Percentiles rank a stretch among this genome's conserved stretches.
These are phyloP conservation scores for Solidago caesia DNA, from an alignment of 129 eudicot species.

Conservation along the genomic window DNA sequence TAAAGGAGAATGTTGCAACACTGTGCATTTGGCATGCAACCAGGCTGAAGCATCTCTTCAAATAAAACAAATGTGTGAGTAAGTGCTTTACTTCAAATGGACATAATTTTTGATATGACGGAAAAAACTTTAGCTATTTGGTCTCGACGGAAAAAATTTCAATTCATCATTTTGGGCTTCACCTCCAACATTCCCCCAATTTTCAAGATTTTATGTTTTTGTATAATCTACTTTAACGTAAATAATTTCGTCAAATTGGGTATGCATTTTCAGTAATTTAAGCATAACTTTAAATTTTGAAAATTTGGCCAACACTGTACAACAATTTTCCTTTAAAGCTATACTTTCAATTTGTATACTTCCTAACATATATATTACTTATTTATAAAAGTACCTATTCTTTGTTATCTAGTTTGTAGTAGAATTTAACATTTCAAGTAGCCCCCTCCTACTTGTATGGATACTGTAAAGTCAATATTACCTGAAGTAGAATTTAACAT, in stretches of 20 bases:
- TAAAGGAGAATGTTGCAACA: conserved; percentile 78
- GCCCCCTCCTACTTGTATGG: no score
- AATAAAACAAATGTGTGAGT: conserved; percentile 68
- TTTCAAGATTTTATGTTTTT: neutral
- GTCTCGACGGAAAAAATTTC: no score
- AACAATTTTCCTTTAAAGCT: no score
- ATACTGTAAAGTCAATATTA: no score
- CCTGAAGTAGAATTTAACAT: no score
- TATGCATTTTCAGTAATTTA: neutral
- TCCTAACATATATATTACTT: no score
- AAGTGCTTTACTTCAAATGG: neutral
- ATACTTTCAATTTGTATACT: neutral
- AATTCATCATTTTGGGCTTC: no score
- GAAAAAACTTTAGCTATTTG: no score
- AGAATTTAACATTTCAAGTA: no score
- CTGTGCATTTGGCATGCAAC: conserved; percentile 75
- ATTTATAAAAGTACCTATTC: no score
- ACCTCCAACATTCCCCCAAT: no score
- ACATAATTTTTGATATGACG: neutral
- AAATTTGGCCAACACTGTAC: neutral
- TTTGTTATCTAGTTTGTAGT: no score
- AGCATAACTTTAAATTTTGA: neutral
- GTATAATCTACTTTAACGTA: neutral
- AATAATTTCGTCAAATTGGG: neutral
- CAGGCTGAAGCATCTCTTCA: conserved; percentile 83